These are phyloP conservation scores for Hyaloscypha bicolor DNA, from an alignment of 495 filamentous ascomycete species.

Conservation along the genomic window DNA sequence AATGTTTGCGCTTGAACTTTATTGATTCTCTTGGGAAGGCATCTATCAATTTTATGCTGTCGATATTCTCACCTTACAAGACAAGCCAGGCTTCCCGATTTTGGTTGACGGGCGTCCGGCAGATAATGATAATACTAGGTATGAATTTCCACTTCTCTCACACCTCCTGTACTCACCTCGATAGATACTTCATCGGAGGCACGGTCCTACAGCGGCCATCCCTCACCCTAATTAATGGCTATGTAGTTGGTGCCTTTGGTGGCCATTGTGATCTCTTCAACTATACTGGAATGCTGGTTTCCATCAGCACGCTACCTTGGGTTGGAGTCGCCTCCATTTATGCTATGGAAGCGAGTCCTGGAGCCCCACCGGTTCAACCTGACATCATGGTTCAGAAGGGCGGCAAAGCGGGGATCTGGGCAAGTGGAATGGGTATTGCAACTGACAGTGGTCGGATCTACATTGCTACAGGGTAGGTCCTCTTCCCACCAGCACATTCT, in stretches of 20 bases:
- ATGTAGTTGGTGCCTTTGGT: slow-evolving; percentile 44
- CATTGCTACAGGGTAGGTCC: slow-evolving; percentile 37
- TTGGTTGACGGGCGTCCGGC: slow-evolving; percentile 42
- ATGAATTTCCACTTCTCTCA: background rate
- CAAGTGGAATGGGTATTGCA: slow-evolving; percentile 44
- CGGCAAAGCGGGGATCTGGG: slow-evolving; percentile 48
- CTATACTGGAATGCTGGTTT: slow-evolving; percentile 45
- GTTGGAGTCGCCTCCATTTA: slow-evolving; percentile 31
- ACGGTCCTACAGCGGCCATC: slow-evolving; percentile 45
- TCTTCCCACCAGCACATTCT: background rate
- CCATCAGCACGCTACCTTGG: slow-evolving; percentile 36
- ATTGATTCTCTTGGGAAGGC: slow-evolving; percentile 16
- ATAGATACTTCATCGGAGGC: slow-evolving; percentile 45
- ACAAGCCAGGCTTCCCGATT: slow-evolving; percentile 42
- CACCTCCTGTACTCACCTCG: background rate
- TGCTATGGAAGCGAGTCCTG: slow-evolving; percentile 40
- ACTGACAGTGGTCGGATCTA: slow-evolving; percentile 45
- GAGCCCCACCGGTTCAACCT: slow-evolving; percentile 33
- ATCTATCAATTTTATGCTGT: slow-evolving; percentile 42
- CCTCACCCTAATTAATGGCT: slow-evolving; percentile 33
- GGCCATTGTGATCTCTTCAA: slow-evolving; percentile 52
- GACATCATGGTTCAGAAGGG: slow-evolving; percentile 31
- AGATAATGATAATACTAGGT: slow-evolving; percentile 41
- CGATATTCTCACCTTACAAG: slow-evolving; percentile 37
- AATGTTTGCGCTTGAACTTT: background rate